Evolutionary conservation across 2,329 filamentous ascomycete species (phyloP), one percentile per base, ranked within the genome.

Genomic region (Sclerotinia trifoliorum): DNA sequence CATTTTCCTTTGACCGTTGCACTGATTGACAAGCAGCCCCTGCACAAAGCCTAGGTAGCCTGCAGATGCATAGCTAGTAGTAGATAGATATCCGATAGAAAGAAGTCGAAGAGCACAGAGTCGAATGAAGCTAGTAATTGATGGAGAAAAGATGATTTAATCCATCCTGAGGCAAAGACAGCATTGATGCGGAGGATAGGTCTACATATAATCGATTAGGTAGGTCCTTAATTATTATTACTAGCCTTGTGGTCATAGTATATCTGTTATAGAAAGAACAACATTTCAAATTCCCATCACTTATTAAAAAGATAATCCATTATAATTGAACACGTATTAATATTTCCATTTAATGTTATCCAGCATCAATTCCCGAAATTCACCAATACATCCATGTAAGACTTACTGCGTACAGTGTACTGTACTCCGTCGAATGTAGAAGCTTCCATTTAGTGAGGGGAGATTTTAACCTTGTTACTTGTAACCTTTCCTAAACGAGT

Each of bases 401-500:
- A 8, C 17, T 11, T 11, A 10, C 35, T n/a, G n/a, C n/a, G n/a
- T n/a, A n/a, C n/a, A 39, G 10, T 32, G 7, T 5, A 10, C 35
- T 10, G 35, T 35, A 35, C 35, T 32, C 32, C 11, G 44, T 32
- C 6, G 26, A 54, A n/a, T n/a, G 52, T 35, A 35, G 29, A 55
- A 35, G 52, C 52, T 35, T 49, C 54, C 54, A 49, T 35, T 60
- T 26, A 24, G 13, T 39, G 44, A 39, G 55, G 55, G 55, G 55
- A 39, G n/a, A 46, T n/a, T n/a, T 6, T 35, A 63, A 63, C 42
- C 46, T 29, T 63, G 21, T 48, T 26, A 11, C 26, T 49, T 3
- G 10, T 35, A 65, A 62, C 56, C 65, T 67, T 67, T 26, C 64
- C 69, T 48, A 64, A 69, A 65, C 48, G 61, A 68, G 60, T 55